A percentile compares a stretch with the other conserved stretches of the same genome.
Evolutionary conservation across 768 basidiomycete species (phyloP).

Genomic region (Boletus subcaerulescens): DNA sequence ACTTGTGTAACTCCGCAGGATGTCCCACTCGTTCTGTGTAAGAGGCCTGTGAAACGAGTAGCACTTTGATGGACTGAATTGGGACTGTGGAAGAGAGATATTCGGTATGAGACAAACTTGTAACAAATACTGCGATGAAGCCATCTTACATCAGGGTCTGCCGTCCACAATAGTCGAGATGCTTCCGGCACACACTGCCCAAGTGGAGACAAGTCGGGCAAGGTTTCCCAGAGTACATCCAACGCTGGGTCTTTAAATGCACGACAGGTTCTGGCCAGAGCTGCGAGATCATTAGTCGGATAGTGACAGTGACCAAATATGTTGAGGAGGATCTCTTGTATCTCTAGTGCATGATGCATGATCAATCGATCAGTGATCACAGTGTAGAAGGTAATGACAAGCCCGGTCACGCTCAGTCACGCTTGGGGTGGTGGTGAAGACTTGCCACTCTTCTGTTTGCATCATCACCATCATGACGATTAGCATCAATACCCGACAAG

Average conservation of each 20-base stretch:
- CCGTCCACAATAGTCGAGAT: not conserved
- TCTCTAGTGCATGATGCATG: slow-evolving; percentile 6
- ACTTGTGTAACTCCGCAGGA: not conserved
- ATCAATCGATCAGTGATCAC: no score
- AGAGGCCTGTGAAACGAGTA: not conserved
- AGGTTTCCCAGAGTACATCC: not conserved
- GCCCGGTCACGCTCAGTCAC: no score
- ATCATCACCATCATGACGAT: slow-evolving; percentile 12
- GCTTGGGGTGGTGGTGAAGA: no score
- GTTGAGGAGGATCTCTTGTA: slow-evolving; percentile 1
- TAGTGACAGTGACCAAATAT: not conserved
- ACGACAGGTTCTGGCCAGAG: not conserved
- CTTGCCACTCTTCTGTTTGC: no score
- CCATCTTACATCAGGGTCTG: no score
- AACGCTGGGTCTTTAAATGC: not conserved
- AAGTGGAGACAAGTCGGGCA: not conserved
- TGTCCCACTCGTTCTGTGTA: not conserved
- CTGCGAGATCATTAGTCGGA: not conserved
- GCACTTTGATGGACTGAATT: no score
- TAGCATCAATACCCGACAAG: slow-evolving; percentile 22
- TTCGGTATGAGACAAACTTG: not conserved
- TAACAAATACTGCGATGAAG: not conserved
- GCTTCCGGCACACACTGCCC: not conserved
- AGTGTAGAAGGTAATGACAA: not conserved
- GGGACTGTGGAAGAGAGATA: not conserved